Evolutionary conservation across 164 flowering plant genomes (phyloP).

Genomic region (Protea cynaroides): DNA sequence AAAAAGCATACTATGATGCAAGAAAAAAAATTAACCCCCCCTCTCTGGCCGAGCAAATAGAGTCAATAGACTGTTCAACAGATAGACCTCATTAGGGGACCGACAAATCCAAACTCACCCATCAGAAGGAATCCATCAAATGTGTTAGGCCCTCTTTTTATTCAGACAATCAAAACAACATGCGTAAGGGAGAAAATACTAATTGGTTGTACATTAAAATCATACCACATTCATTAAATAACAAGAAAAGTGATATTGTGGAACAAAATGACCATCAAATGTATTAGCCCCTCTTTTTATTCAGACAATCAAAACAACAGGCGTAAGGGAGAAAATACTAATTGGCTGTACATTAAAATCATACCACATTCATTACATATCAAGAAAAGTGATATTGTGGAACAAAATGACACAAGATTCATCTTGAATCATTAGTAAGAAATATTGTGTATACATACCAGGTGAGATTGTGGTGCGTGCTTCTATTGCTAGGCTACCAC

Average conservation of each 20-base stretch:
- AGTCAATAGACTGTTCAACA: neutral
- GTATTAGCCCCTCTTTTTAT: neutral
- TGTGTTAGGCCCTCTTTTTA: neutral
- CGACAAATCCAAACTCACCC: neutral
- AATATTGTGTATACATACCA: conserved; percentile 34
- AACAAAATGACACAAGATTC: neutral
- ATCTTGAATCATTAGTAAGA: neutral
- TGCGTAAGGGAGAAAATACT: neutral
- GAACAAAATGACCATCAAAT: neutral
- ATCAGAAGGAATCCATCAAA: neutral
- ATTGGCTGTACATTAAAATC: neutral
- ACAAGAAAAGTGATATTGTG: neutral
- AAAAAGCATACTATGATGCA: no score
- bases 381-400: neutral
- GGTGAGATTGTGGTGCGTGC: conserved; percentile 74
- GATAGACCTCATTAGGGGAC: neutral
- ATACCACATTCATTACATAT: neutral
- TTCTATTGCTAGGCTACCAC: conserved; percentile 77
- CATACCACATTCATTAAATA: neutral
- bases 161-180: neutral
- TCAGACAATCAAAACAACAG: neutral
- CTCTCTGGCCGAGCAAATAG: neutral
- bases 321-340: neutral
- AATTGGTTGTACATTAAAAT: neutral
- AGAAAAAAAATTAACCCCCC: no score